Percentiles rank a stretch among this genome's conserved stretches.
phyloP scores from a whole-genome alignment of 768 basidiomycete species.

The Pleurotus tuber-regium region DNA sequence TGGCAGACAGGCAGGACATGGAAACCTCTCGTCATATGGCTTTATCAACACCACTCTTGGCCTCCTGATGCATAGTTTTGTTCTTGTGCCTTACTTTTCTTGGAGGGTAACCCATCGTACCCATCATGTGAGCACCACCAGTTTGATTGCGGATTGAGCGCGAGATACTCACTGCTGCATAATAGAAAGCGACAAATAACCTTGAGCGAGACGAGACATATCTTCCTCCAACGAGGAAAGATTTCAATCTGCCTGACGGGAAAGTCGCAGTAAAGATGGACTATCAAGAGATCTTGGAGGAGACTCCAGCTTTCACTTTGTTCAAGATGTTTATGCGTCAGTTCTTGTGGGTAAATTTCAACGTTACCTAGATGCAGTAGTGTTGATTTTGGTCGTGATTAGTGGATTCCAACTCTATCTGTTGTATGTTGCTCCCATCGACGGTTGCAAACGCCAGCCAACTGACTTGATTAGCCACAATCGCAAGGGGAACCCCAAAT shows the following conservation, averaged over 20 bases:
- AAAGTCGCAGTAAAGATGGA: constrained; percentile 38
- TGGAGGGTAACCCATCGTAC: constrained; percentile 66
- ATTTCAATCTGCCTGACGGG: constrained; percentile 42
- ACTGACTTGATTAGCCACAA: constrained; percentile 31
- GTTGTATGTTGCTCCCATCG: constrained; percentile 25
- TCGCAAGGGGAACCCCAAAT: constrained; percentile 43
- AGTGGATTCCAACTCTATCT: constrained; percentile 47
- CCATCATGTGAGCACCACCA: constrained; percentile 55
- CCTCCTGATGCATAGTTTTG: constrained; percentile 40
- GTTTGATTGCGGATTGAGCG: too few relatives aligned
- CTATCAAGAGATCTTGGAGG: constrained; percentile 46
- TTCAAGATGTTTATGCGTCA: constrained; percentile 48
- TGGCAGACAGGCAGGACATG: constrained; percentile 43
- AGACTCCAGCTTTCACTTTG: constrained; percentile 49
- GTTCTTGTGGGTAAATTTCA: constrained; percentile 35
- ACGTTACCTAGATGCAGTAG: neutral
- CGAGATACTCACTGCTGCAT: neutral
- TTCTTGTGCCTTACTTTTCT: constrained; percentile 59
- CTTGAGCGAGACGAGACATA: constrained; percentile 77
- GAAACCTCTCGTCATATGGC: constrained; percentile 39
- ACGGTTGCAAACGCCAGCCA: neutral
- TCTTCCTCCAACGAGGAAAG: constrained; percentile 44
- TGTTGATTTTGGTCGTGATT: neutral
- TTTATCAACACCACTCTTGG: constrained; percentile 38
- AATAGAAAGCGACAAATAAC: constrained; percentile 43